phyloP scores from a whole-genome alignment of 2,329 filamentous ascomycete species.

The Coniochaeta sp. region DNA sequence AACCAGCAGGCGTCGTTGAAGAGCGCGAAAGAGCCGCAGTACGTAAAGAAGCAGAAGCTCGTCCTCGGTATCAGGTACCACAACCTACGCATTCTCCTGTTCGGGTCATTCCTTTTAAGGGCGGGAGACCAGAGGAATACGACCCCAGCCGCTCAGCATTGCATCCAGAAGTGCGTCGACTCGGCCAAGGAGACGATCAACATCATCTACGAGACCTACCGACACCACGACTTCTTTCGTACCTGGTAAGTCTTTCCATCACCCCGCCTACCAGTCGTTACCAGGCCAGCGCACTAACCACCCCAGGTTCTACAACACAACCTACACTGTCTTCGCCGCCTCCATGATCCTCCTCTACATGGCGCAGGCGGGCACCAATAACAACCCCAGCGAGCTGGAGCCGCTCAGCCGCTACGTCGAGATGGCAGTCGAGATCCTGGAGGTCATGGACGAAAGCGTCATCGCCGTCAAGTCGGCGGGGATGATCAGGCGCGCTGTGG shows the following conservation, averaged over 20 bases:
- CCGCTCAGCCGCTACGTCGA: neutral
- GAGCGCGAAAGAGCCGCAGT: slow-evolving; percentile 15
- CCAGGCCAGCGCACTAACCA: neutral
- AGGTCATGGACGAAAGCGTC: slow-evolving; percentile 1
- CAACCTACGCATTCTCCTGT: slow-evolving; percentile 19
- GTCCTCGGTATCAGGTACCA: slow-evolving; percentile 19
- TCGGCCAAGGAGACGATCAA: slow-evolving; percentile 21
- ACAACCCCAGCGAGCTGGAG: neutral
- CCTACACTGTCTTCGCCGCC: slow-evolving; percentile 21
- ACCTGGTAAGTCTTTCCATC: slow-evolving; percentile 15
- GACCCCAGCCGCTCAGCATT: slow-evolving; percentile 11
- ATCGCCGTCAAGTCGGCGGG: neutral
- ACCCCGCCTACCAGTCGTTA: neutral
- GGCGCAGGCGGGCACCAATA: neutral
- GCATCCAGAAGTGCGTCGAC: slow-evolving; percentile 16
- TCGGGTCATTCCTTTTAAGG: slow-evolving; percentile 18
- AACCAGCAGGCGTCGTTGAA: slow-evolving; percentile 12
- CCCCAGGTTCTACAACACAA: slow-evolving; percentile 22
- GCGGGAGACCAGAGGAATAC: slow-evolving; percentile 11
- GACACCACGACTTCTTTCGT: slow-evolving; percentile 10
- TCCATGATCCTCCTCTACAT: slow-evolving; percentile 21
- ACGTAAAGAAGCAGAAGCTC: slow-evolving; percentile 19
- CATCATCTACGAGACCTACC: slow-evolving; percentile 12
- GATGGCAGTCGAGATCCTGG: slow-evolving; percentile 3
- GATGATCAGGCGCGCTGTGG: neutral